These are phyloP conservation scores for Rhizopogon vesiculosus DNA, from an alignment of 768 basidiomycete species.

Conservation along the genomic window DNA sequence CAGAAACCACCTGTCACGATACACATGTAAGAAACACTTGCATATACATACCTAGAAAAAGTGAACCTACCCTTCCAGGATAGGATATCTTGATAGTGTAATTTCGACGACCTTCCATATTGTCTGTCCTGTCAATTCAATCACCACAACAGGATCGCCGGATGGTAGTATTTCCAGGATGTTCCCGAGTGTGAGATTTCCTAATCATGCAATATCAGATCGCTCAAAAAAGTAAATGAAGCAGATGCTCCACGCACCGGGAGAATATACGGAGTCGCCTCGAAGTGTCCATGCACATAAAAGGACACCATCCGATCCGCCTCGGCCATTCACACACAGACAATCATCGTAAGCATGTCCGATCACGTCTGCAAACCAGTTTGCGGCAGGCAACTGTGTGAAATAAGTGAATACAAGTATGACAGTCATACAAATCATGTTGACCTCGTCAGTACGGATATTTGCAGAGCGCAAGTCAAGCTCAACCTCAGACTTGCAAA, in stretches of 20 bases:
- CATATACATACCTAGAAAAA: constrained; percentile 29
- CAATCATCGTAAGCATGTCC: constrained; percentile 79
- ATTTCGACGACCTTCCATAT: constrained; percentile 80
- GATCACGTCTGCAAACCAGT: constrained; percentile 86
- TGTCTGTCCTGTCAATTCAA: constrained; percentile 73
- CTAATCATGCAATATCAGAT: constrained; percentile 28
- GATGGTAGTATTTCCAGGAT: constrained; percentile 88
- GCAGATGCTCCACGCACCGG: constrained; percentile 42
- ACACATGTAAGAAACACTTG: constrained; percentile 34
- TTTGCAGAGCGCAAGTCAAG: constrained; percentile 76
- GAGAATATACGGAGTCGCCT: constrained; percentile 81
- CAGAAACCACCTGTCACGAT: too few species aligned
- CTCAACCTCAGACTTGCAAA: constrained; percentile 63
- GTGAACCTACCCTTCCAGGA: constrained; percentile 74
- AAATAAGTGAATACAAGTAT: not conserved
- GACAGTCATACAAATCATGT: not conserved
- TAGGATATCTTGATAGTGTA: constrained; percentile 73
- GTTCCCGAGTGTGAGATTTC: constrained; percentile 77
- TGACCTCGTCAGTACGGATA: constrained; percentile 70
- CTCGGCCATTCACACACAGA: constrained; percentile 49
- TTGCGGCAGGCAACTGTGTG: constrained; percentile 58
- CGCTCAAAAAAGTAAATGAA: not conserved
- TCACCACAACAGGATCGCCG: constrained; percentile 77
- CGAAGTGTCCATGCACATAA: constrained; percentile 81
- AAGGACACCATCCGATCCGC: constrained; percentile 75